A percentile compares a stretch with the other conserved stretches of the same genome.
Evolutionary conservation across 2,329 filamentous ascomycete genomes (phyloP).

Genomic region (Exophiala oligosperma): DNA sequence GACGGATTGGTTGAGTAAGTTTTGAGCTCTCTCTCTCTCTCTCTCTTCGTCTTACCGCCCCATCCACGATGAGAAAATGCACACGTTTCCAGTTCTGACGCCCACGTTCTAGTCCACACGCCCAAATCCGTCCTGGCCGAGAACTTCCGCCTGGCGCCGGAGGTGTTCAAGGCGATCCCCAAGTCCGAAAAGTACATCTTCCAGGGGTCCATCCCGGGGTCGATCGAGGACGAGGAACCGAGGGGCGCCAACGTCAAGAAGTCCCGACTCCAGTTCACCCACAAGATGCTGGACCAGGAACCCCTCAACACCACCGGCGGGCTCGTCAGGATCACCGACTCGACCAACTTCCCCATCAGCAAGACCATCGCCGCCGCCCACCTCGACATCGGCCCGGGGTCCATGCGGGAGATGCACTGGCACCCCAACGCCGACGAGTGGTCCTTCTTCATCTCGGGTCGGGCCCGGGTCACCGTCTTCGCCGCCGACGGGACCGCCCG

Average conservation of each 20-base stretch:
- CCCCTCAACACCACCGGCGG: conserved; percentile 68
- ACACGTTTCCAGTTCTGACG: too few relatives aligned
- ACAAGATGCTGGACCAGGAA: conserved; percentile 69
- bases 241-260: conserved; percentile 61
- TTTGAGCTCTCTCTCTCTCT: too few relatives aligned
- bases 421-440: conserved; percentile 78
- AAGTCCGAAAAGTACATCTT: conserved; percentile 73
- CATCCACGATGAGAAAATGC: neutral
- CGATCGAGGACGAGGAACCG: conserved; percentile 65
- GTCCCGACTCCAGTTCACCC: conserved; percentile 68
- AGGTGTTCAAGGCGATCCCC: conserved; percentile 69
- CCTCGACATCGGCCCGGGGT: conserved; percentile 69
- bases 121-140: conserved; percentile 70
- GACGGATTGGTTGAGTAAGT: conserved; percentile 65
- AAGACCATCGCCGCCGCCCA: conserved; percentile 72
- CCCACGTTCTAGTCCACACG: conserved; percentile 56
- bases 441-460: conserved; percentile 74
- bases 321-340: conserved; percentile 71
- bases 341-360: conserved; percentile 72
- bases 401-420: conserved; percentile 80
- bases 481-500: conserved; percentile 66
- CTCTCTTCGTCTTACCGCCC: too few relatives aligned
- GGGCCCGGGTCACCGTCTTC: conserved; percentile 73
- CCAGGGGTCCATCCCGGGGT: conserved; percentile 63
- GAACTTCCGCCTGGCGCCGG: conserved; percentile 72